These are phyloP conservation scores for Stagonosporopsis cucurbitacearum DNA, from an alignment of 2,329 filamentous ascomycete genomes.

Conservation along the genomic window DNA sequence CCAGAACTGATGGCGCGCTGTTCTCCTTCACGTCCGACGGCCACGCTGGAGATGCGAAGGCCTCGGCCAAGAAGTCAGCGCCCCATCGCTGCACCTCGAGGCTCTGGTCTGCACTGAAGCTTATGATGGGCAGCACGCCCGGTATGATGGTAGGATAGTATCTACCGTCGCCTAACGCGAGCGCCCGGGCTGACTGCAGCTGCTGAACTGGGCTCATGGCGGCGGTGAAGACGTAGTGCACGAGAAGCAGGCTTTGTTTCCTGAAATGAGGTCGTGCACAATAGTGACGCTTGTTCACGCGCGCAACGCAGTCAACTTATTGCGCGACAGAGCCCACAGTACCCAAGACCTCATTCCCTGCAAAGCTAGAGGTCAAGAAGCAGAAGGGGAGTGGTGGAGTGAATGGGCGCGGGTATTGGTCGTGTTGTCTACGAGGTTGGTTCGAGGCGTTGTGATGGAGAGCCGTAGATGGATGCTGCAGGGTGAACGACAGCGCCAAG, in stretches of 20 bases:
- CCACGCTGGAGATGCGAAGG: constrained; percentile 90
- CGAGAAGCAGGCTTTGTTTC: constrained; percentile 34
- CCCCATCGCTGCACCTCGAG: constrained; percentile 94
- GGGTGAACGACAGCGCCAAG: constrained; percentile 15
- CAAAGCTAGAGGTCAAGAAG: constrained; percentile 27
- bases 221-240: constrained; percentile 28
- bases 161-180: constrained; percentile 83
- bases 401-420: constrained; percentile 24
- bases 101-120: constrained; percentile 65
- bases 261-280: constrained; percentile 25
- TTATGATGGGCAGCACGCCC: constrained; percentile 90
- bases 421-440: constrained; percentile 27
- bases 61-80: constrained; percentile 92
- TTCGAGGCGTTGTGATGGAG: constrained; percentile 5
- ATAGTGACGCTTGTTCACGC: constrained; percentile 37
- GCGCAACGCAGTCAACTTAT: constrained; percentile 39
- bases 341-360: constrained; percentile 38
- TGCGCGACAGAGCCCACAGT: constrained; percentile 41
- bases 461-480: constrained; percentile 12
- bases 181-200: constrained; percentile 86
- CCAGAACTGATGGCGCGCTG: constrained; percentile 76
- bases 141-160: constrained; percentile 93
- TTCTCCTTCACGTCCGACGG: constrained; percentile 79
- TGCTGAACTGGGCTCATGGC: constrained; percentile 66
- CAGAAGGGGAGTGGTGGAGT: constrained; percentile 35